These are phyloP conservation scores for Dipodascus geniculatus DNA, from an alignment of 805 yeast genomes.

Conservation along the genomic window DNA sequence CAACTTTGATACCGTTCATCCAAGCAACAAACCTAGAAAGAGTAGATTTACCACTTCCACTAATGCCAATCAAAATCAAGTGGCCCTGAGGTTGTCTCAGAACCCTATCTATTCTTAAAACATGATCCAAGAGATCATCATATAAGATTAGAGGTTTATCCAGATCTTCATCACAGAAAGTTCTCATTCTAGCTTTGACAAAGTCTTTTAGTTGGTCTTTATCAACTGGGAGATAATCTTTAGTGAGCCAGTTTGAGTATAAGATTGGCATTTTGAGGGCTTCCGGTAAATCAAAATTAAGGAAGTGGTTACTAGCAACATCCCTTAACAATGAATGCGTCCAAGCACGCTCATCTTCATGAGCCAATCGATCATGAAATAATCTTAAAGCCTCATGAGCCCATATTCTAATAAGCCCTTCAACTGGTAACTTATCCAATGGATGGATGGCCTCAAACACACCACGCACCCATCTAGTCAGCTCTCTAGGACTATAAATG, in stretches of 20 bases:
- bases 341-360: conserved; percentile 36
- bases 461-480: conserved; percentile 83
- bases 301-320: conserved; percentile 33
- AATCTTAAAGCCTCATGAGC: conserved; percentile 71
- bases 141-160: conserved; percentile 50
- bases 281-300: conserved; percentile 28
- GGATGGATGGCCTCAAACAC: conserved; percentile 39
- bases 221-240: conserved; percentile 45
- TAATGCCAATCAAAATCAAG: conserved; percentile 69
- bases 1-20: conserved; percentile 65
- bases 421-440: conserved; percentile 28
- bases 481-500: conserved; percentile 78
- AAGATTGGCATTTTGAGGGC: conserved; percentile 43
- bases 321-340: conserved; percentile 29
- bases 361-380: conserved; percentile 60
- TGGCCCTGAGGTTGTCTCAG: conserved; percentile 84
- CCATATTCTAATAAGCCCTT: conserved; percentile 52
- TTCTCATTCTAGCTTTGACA: conserved; percentile 48
- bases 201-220: conserved; percentile 39
- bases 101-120: conserved; percentile 70
- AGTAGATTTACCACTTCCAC: conserved; percentile 73
- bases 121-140: conserved; percentile 62
- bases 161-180: conserved; percentile 70
- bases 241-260: conserved; percentile 65
- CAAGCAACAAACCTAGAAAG: conserved; percentile 76